Evolutionary conservation across 108 stramenopile genomes (phyloP).

Genomic region (Seminavis robusta): DNA sequence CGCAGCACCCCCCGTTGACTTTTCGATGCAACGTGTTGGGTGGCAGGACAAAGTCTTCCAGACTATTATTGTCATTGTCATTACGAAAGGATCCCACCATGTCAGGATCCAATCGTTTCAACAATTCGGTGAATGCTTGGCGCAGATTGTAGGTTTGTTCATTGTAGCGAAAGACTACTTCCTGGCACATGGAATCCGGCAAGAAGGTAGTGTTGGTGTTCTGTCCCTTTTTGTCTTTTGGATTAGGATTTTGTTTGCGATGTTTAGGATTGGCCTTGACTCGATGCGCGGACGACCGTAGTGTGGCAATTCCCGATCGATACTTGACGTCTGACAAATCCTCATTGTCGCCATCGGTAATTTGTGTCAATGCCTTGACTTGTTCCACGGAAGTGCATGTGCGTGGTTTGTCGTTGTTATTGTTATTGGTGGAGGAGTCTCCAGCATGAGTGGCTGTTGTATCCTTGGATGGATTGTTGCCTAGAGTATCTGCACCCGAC

Average conservation of each 20-base stretch:
- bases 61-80: constrained; percentile 5
- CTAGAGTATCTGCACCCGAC: too few relatives aligned
- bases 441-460: too few relatives aligned
- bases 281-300: constrained; percentile 78
- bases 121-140: constrained; percentile 35
- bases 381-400: too few relatives aligned
- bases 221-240: constrained; percentile 37
- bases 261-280: constrained; percentile 65
- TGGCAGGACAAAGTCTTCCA: constrained; percentile 77
- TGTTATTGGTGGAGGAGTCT: too few relatives aligned
- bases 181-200: constrained; percentile 41
- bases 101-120: constrained; percentile 46
- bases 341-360: too few relatives aligned
- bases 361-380: too few relatives aligned
- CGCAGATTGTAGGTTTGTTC: constrained; percentile 43
- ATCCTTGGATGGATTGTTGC: too few relatives aligned
- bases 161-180: constrained; percentile 48
- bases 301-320: constrained; percentile 72
- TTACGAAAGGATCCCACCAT: constrained; percentile 51
- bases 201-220: constrained; percentile 62
- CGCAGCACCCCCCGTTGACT: constrained; percentile 62
- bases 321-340: constrained; percentile 47
- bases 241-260: constrained; percentile 69
- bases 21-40: constrained; percentile 47
- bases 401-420: too few relatives aligned